Evolutionary conservation across 352 stramenopile genomes (phyloP), one percentile per base, ranked within the genome.

Genomic region (Thraustotheca clavata): DNA sequence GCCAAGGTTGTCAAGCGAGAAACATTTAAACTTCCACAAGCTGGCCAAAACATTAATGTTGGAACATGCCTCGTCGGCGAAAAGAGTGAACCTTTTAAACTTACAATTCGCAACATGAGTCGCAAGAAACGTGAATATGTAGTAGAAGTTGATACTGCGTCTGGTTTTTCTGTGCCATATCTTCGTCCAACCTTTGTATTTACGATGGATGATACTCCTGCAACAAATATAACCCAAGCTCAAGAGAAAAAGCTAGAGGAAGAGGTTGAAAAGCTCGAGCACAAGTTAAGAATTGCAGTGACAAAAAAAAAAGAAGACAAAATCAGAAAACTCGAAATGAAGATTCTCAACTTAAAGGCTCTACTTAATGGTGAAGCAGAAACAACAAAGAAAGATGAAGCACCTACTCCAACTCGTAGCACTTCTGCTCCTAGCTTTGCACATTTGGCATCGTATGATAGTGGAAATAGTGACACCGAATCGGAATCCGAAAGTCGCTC

Each of bases 241-340:
- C 85, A 95, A 62, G 86, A 95, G 65, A 92, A 93, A 47, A 95
- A 94, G 50, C 60, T 95, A 14, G 86, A 95, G 47, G 86, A 95
- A 73, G 86, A 95, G 60, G 47, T 95, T 47, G 86, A 95, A 49
- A 95, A 95, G 59, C 67, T 95, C 47, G 86, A 95, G 62, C 86
- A 95, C 63, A 95, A 95, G 63, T 61, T 95, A 22, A 81, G 86
- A 8, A 95, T 95, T 52, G 84, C 85, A 16, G 73, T 86, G 60
- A 95, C 86, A 14, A 95, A 95, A 71, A 95, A 95, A 66, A 95
- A 95, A 55, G 66, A 74, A 2, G 86, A 95, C 43, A 95, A 95
- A 62, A 95, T 95, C 40, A 71, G 73, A 36, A 91, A 90, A 49
- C 50, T 95, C 16, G 90, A 94, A 47, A 63, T 69, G 2, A 95